phyloP scores from a whole-genome alignment of 352 stramenopile species.

The Pythium brachiatum region DNA sequence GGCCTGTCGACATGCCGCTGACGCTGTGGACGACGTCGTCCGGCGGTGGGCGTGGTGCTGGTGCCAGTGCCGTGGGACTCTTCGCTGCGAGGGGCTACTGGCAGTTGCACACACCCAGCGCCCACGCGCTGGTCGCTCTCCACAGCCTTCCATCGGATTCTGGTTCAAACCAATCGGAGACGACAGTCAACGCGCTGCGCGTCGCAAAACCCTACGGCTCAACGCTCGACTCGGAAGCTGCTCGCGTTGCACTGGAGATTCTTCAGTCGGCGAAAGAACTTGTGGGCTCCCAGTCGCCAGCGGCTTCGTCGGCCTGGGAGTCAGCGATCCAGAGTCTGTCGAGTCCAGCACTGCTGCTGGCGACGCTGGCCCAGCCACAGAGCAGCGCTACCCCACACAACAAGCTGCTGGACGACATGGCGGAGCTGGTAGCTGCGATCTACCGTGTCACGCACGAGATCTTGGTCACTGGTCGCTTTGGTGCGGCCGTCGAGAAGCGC shows the following conservation, averaged over 20 bases:
- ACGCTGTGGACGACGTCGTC: constrained; percentile 17
- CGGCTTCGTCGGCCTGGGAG: constrained; percentile 17
- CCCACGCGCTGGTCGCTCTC: constrained; percentile 36
- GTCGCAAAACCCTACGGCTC: constrained; percentile 32
- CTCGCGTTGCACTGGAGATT: constrained; percentile 59
- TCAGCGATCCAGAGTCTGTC: constrained; percentile 38
- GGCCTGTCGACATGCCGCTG: constrained; percentile 26
- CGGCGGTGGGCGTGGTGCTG: constrained; percentile 16
- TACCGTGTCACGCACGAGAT: constrained; percentile 53
- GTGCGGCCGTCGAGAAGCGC: constrained; percentile 31
- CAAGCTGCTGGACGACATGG: constrained; percentile 54
- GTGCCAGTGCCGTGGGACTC: constrained; percentile 54
- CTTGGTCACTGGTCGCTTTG: constrained; percentile 40
- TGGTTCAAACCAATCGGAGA: background rate
- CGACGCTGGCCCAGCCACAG: constrained; percentile 42
- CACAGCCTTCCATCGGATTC: background rate
- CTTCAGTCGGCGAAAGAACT: constrained; percentile 32
- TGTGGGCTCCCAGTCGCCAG: background rate
- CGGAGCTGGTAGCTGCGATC: constrained; percentile 45
- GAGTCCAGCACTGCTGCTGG: constrained; percentile 65
- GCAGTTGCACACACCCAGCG: constrained; percentile 52
- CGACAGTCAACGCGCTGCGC: constrained; percentile 5
- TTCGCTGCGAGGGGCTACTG: constrained; percentile 58
- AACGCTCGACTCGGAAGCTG: constrained; percentile 53
- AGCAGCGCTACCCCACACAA: constrained; percentile 16